These are phyloP conservation scores for Shiraia bambusicola DNA, from an alignment of 2,329 filamentous ascomycete species.

Conservation along the genomic window DNA sequence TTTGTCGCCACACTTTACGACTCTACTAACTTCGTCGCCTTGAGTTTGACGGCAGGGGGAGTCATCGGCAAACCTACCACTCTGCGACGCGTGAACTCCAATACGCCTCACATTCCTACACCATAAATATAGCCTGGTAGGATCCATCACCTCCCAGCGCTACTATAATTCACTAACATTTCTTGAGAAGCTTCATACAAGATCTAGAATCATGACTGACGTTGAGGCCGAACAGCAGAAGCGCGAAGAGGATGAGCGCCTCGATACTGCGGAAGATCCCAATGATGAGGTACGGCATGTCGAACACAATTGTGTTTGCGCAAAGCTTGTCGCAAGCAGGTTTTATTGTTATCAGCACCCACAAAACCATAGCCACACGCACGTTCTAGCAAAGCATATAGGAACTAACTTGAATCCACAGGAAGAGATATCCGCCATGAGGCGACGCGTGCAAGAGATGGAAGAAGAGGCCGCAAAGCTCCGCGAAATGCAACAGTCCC, in stretches of 20 bases:
- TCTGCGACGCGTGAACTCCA: not conserved
- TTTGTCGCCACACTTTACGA: slow-evolving; percentile 6
- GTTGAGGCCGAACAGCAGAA: slow-evolving; percentile 30
- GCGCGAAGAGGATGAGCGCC: slow-evolving; percentile 37
- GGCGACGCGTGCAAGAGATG: slow-evolving; percentile 57
- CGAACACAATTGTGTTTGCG: not conserved
- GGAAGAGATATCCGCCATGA: slow-evolving; percentile 53
- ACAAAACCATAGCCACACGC: no score
- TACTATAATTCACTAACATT: slow-evolving; percentile 9
- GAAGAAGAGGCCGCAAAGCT: slow-evolving; percentile 61
- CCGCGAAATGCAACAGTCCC: slow-evolving; percentile 57
- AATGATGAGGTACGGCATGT: slow-evolving; percentile 39
- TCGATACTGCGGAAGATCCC: slow-evolving; percentile 37
- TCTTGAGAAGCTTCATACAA: not conserved
- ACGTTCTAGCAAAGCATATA: not conserved
- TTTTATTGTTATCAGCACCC: not conserved
- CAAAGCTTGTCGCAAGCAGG: not conserved
- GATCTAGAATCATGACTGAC: slow-evolving; percentile 30
- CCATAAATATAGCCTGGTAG: slow-evolving; percentile 19
- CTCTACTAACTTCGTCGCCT: slow-evolving; percentile 11
- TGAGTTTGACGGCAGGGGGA: slow-evolving; percentile 3
- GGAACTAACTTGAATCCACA: slow-evolving; percentile 16
- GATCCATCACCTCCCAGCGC: slow-evolving; percentile 5
- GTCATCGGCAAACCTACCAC: not conserved
- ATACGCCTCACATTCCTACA: slow-evolving; percentile 5